These are phyloP conservation scores for Brasenia schreberi DNA, from an alignment of 164 flowering plant species.

Conservation along the genomic window DNA sequence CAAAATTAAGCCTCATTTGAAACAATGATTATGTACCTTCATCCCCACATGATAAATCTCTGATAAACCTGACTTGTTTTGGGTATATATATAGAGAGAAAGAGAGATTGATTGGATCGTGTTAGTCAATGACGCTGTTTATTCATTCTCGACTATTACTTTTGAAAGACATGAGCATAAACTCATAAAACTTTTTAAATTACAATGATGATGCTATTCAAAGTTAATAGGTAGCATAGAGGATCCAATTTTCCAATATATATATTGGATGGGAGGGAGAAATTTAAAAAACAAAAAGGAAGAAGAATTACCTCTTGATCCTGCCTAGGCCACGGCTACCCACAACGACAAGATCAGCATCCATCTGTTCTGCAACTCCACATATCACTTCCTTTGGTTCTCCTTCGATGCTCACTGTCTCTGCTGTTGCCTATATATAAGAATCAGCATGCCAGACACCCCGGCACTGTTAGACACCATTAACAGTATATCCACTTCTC, in stretches of 20 bases:
- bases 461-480: background rate
- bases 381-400: slow-evolving; percentile 30
- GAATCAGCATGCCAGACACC: background rate
- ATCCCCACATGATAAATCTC: background rate
- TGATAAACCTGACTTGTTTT: too few species aligned
- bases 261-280: too few species aligned
- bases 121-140: too few species aligned
- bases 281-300: background rate
- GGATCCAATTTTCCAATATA: background rate
- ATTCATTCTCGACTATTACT: too few species aligned
- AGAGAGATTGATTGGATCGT: too few species aligned
- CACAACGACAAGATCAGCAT: slow-evolving; percentile 13
- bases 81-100: background rate
- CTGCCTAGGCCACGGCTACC: slow-evolving; percentile 24
- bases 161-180: too few species aligned
- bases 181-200: background rate
- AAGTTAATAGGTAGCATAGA: background rate
- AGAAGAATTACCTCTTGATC: slow-evolving; percentile 14
- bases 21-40: background rate
- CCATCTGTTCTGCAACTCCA: slow-evolving; percentile 14
- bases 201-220: background rate
- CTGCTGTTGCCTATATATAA: slow-evolving; percentile 13
- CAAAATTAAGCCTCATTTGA: background rate
- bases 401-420: slow-evolving; percentile 14
- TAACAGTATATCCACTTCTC: background rate